Evolutionary conservation across 148 eudicot species (phyloP).

Genomic region (Euryodendron excelsum): DNA sequence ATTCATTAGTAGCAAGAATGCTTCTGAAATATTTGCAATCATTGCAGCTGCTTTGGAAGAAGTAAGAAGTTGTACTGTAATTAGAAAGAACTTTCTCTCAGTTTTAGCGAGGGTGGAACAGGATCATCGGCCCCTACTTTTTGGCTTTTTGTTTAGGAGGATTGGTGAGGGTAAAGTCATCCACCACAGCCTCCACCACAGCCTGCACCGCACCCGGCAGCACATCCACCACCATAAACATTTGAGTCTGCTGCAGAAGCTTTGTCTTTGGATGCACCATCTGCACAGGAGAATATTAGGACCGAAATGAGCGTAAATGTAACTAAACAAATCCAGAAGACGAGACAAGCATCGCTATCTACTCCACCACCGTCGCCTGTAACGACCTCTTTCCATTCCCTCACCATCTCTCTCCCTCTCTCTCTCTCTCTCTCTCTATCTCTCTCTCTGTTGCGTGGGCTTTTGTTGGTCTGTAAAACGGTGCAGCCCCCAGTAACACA

Average conservation of each 20-base stretch:
- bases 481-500: not conserved
- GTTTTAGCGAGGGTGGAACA: not conserved
- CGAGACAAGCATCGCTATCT: not conserved
- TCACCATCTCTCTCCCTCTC: not conserved
- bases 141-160: not conserved
- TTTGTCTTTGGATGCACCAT: slow-evolving; percentile 18
- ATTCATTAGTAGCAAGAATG: not conserved
- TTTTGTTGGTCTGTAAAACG: not conserved
- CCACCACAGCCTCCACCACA: slow-evolving; percentile 25
- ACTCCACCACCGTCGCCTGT: not conserved
- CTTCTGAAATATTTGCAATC: not conserved
- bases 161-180: not conserved
- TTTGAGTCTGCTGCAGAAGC: slow-evolving; percentile 5
- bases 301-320: slow-evolving; percentile 3
- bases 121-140: not conserved
- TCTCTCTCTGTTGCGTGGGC: not conserved
- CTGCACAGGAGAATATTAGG: slow-evolving; percentile 13
- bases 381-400: slow-evolving; percentile 2
- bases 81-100: not conserved
- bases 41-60: not conserved
- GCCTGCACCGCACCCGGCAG: slow-evolving; percentile 18
- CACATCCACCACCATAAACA: slow-evolving; percentile 11
- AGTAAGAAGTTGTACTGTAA: not conserved
- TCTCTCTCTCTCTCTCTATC: not conserved
- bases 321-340: slow-evolving; percentile 3